Evolutionary conservation across 129 eudicot species (phyloP), one percentile per base, ranked within the genome.

Genomic region (Lactuca sativa): DNA sequence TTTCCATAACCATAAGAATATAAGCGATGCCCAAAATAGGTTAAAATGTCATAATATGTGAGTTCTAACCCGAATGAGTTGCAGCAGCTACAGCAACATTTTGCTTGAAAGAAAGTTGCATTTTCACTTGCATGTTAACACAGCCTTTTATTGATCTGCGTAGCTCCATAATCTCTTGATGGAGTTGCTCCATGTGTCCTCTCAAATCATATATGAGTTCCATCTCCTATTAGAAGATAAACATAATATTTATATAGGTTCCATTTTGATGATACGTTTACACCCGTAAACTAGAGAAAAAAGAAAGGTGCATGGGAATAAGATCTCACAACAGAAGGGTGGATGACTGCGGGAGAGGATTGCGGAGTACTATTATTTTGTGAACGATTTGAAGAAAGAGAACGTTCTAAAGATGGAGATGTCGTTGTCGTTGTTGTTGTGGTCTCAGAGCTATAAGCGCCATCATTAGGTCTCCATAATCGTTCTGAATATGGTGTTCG

Each of bases 171-270:
- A 89, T 85, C 82, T 93, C 96, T 59, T 60, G 82, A 61, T 86
- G 89, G 32, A 92, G 83, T 80, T 86, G 88, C 86, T 83, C 88
- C 90, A 93, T 82, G 58, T 89, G 95, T 41, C 88, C 83, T 80
- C 82, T 85, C 82, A 93, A 41, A 36, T 82, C 88, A 80, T 85
- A 89, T 62, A 89, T 75, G 37, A 92, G 83, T 66, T 85, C 92
- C 90, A 92, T 77, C 60, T 92, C 95, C 96, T 89, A 78, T 66
- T 17, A 52, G 21, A 58, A 70, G 16, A 59, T n/a, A n/a, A 74
- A 68, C 69, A 71, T 1, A 53, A 63, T 6, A 12, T 47, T 48
- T 11, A 30, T 53, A 4, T 5, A 57, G 14, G 30, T 13, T 69
- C 9, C 52, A 49, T 59, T 3, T 53, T 16, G 38, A 62, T 62